Percentiles rank a stretch among this genome's conserved stretches.
Conservation (phyloP, 257 asterid genomes). For the Nicotiana otophora region DNA sequence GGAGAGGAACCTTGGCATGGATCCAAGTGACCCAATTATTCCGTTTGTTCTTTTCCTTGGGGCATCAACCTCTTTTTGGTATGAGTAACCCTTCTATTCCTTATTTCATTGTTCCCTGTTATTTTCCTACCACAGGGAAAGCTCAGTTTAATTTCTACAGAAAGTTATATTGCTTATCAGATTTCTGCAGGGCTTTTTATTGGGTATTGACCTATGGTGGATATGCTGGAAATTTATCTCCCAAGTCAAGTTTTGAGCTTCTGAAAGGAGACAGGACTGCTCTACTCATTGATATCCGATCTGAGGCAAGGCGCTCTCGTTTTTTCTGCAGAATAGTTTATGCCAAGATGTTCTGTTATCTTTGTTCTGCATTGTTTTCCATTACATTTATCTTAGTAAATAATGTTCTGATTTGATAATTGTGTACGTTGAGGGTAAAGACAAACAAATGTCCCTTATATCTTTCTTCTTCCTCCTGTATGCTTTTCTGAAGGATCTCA, state of each 20-base stretch:
- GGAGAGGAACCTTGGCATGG: slow-evolving; percentile 65
- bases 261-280: slow-evolving; percentile 56
- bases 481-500: slow-evolving; percentile 55
- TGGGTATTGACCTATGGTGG: slow-evolving; percentile 71
- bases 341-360: neutral
- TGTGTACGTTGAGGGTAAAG: neutral
- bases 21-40: slow-evolving; percentile 77
- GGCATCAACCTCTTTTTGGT: slow-evolving; percentile 72
- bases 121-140: slow-evolving; percentile 4
- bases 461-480: slow-evolving; percentile 12
- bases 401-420: neutral
- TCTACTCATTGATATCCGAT: slow-evolving; percentile 82
- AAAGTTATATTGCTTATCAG: slow-evolving; percentile 78
- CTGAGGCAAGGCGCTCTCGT: slow-evolving; percentile 74
- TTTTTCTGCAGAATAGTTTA: neutral
- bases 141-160: slow-evolving; percentile 23
- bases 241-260: slow-evolving; percentile 63
- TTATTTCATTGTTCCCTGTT: slow-evolving; percentile 2
- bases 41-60: slow-evolving; percentile 63
- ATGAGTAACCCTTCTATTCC: slow-evolving; percentile 28
- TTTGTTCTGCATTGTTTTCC: neutral
- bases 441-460: neutral
- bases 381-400: neutral
- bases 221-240: slow-evolving; percentile 88
- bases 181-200: slow-evolving; percentile 92